Percentiles rank a stretch among this genome's conserved stretches.
Evolutionary conservation across 2,329 filamentous ascomycete genomes (phyloP).

Genomic region (Lecanicillium sp.): DNA sequence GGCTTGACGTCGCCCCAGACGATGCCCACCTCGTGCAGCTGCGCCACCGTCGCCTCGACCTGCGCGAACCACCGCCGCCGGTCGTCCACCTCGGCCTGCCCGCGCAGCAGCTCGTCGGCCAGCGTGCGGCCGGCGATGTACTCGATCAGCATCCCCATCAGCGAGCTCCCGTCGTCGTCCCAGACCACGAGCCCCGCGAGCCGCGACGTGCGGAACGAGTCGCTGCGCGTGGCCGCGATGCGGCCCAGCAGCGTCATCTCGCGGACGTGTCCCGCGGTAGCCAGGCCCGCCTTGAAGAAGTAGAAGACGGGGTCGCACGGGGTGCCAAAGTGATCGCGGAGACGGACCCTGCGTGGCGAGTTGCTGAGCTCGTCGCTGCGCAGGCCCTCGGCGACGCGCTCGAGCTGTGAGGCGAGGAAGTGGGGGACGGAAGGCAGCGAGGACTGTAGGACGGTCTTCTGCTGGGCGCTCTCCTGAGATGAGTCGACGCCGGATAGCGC

Average conservation of each 20-base stretch:
- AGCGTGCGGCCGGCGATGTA: constrained; percentile 16
- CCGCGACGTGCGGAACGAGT: constrained; percentile 21
- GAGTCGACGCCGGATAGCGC: neutral
- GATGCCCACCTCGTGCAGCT: constrained; percentile 14
- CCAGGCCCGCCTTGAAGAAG: constrained; percentile 41
- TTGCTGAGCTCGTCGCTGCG: neutral
- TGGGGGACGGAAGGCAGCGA: neutral
- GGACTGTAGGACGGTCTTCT: neutral
- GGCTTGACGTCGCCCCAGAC: constrained; percentile 17
- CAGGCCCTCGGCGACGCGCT: neutral
- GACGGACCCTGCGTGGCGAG: neutral
- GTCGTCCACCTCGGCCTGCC: neutral
- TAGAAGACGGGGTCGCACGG: constrained; percentile 19
- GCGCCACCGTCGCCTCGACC: constrained; percentile 15
- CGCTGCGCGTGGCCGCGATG: constrained; percentile 6
- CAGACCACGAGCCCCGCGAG: constrained; percentile 17
- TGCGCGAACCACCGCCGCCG: constrained; percentile 18
- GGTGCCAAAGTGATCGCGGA: neutral
- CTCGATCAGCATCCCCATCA: constrained; percentile 18
- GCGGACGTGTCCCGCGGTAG: neutral
- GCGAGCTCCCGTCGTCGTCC: constrained; percentile 14
- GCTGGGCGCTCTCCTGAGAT: neutral
- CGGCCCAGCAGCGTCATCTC: neutral
- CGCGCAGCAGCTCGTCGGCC: neutral
- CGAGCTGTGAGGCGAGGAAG: neutral